Conservation (phyloP, 1,284 basidiomycete genomes). For the Puccinia coronata region DNA sequence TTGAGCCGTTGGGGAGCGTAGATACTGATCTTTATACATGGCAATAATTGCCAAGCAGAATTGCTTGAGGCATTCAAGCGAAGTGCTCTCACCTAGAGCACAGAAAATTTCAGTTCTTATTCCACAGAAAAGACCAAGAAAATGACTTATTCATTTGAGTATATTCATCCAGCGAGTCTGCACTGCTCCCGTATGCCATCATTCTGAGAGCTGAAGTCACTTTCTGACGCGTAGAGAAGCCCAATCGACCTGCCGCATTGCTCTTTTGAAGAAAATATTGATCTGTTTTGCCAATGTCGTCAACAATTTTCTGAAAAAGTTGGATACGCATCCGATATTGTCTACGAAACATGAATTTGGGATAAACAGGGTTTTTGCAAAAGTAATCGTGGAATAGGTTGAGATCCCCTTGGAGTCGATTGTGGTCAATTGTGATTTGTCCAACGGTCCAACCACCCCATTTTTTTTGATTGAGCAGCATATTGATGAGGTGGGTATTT, state of each 20-base stretch:
- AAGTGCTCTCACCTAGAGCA: not conserved
- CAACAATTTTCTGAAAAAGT: constrained; percentile 4
- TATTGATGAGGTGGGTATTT: too few species aligned
- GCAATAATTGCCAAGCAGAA: not conserved
- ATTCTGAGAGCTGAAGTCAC: not conserved
- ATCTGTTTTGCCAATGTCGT: constrained; percentile 35
- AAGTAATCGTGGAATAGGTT: not conserved
- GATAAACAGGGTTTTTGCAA: not conserved
- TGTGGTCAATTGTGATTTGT: not conserved
- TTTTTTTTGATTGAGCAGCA: not conserved
- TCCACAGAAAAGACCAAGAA: not conserved
- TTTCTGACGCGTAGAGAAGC: not conserved
- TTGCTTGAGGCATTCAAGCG: not conserved
- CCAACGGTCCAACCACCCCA: not conserved
- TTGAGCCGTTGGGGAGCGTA: not conserved
- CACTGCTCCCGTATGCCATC: constrained; percentile 10
- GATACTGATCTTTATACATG: not conserved
- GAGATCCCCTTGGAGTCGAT: not conserved
- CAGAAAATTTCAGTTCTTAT: too few species aligned
- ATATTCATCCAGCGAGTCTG: not conserved
- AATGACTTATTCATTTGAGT: not conserved
- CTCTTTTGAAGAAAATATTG: not conserved
- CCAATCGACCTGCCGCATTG: not conserved
- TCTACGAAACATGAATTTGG: not conserved
- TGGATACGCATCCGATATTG: not conserved